Conservation (phyloP, 352 stramenopile species). For the Phytophthora vignae region DNA sequence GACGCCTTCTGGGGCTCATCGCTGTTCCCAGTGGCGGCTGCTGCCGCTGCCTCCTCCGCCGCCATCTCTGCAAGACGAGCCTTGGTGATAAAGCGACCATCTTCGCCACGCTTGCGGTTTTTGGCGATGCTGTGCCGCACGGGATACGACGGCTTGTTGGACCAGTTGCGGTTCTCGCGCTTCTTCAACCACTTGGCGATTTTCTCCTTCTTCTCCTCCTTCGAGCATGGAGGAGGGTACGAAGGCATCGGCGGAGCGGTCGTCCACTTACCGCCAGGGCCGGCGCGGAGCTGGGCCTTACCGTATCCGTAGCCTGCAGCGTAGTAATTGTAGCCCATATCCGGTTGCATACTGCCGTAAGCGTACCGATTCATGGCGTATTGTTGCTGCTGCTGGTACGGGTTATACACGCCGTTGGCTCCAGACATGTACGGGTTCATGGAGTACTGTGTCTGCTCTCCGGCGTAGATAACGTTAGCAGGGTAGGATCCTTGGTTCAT, state of each 20-base stretch:
- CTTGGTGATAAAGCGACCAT: conserved; percentile 87
- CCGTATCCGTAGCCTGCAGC: conserved; percentile 60
- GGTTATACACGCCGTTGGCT: conserved; percentile 37
- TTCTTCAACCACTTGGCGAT: conserved; percentile 88
- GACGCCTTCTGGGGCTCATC: conserved; percentile 27
- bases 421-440: conserved; percentile 44
- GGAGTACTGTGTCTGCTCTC: conserved; percentile 36
- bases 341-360: conserved; percentile 44
- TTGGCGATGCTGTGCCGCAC: conserved; percentile 87
- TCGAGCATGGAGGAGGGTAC: conserved; percentile 78
- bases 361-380: conserved; percentile 57
- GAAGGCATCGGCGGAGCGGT: conserved; percentile 75
- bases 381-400: conserved; percentile 51
- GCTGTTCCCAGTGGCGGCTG: conserved; percentile 12
- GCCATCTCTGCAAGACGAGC: conserved; percentile 77
- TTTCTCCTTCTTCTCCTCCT: conserved; percentile 88
- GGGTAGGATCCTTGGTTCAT: conserved; percentile 40
- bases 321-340: conserved; percentile 74
- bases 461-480: conserved; percentile 50
- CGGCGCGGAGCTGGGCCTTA: conserved; percentile 54
- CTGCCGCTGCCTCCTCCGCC: conserved; percentile 50
- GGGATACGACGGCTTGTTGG: conserved; percentile 86
- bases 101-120: conserved; percentile 82
- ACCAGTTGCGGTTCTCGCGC: conserved; percentile 86
- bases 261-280: conserved; percentile 73